Percentiles rank a stretch among this genome's conserved stretches.
phyloP scores from a whole-genome alignment of 2,329 filamentous ascomycete genomes.

The Helminthosporium solani region DNA sequence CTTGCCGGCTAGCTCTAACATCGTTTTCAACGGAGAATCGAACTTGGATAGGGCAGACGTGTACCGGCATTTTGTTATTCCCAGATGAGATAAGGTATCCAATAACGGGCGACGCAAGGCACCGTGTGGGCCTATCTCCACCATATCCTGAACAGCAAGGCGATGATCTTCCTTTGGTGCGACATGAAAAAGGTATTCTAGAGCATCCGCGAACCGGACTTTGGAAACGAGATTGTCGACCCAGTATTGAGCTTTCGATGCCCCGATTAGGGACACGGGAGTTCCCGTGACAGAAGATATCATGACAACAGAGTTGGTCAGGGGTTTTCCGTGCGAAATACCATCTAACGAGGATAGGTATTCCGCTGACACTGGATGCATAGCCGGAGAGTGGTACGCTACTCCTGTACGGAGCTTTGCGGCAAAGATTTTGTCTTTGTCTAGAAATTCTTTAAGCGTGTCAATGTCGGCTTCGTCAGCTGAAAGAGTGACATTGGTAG shows the following conservation, averaged over 20 bases:
- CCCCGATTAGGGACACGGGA: neutral
- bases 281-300: neutral
- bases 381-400: slow-evolving; percentile 49
- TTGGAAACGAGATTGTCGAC: slow-evolving; percentile 2
- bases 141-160: neutral
- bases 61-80: neutral
- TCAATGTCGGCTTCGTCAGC: slow-evolving; percentile 42
- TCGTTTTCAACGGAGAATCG: neutral
- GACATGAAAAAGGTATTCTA: neutral
- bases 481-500: slow-evolving; percentile 45
- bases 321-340: neutral
- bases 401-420: slow-evolving; percentile 42
- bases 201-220: slow-evolving; percentile 2
- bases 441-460: slow-evolving; percentile 27
- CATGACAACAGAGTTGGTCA: neutral
- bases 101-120: slow-evolving; percentile 2
- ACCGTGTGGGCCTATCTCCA: slow-evolving; percentile 12
- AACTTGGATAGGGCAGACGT: neutral
- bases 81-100: neutral
- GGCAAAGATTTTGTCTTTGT: slow-evolving; percentile 39
- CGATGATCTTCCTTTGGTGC: neutral
- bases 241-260: slow-evolving; percentile 2
- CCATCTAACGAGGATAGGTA: neutral
- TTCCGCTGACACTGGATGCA: slow-evolving; percentile 27
- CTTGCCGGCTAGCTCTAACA: neutral